Percentiles rank a stretch among this genome's conserved stretches.
Conservation (phyloP, 2,329 filamentous ascomycete species). For the Stemphylium beticola region DNA sequence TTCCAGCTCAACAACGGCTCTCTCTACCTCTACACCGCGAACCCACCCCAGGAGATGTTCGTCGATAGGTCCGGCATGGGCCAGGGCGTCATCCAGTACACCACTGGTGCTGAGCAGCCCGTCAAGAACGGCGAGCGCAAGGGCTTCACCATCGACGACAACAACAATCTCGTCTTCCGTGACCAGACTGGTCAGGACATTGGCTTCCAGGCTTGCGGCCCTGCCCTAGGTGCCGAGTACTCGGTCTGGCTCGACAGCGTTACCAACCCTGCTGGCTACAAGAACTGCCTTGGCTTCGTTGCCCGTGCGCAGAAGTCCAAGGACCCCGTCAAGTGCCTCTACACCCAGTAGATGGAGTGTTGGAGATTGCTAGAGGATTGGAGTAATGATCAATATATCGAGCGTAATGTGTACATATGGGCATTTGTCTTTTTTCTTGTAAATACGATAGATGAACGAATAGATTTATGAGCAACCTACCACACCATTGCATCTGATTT, state of each 20-base stretch:
- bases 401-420: no score
- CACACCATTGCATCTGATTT: no score
- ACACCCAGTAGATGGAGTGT: slow-evolving; percentile 15
- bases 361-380: no score
- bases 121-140: slow-evolving; percentile 55
- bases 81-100: slow-evolving; percentile 61
- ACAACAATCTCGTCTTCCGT: slow-evolving; percentile 55
- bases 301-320: slow-evolving; percentile 32
- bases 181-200: slow-evolving; percentile 33
- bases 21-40: slow-evolving; percentile 56
- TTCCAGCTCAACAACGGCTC: slow-evolving; percentile 57
- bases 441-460: background rate
- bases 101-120: slow-evolving; percentile 51
- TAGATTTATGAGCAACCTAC: no score
- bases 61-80: slow-evolving; percentile 66
- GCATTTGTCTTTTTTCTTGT: background rate
- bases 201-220: slow-evolving; percentile 62
- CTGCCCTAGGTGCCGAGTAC: slow-evolving; percentile 50
- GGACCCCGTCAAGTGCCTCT: slow-evolving; percentile 27
- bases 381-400: no score
- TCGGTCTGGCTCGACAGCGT: slow-evolving; percentile 32
- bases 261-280: slow-evolving; percentile 35
- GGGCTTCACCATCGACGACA: slow-evolving; percentile 56
- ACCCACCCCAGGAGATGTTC: slow-evolving; percentile 57
- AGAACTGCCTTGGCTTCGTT: slow-evolving; percentile 44